These are phyloP conservation scores for Ormosia semicastrata DNA, from an alignment of 306 rosid genomes.

Conservation along the genomic window DNA sequence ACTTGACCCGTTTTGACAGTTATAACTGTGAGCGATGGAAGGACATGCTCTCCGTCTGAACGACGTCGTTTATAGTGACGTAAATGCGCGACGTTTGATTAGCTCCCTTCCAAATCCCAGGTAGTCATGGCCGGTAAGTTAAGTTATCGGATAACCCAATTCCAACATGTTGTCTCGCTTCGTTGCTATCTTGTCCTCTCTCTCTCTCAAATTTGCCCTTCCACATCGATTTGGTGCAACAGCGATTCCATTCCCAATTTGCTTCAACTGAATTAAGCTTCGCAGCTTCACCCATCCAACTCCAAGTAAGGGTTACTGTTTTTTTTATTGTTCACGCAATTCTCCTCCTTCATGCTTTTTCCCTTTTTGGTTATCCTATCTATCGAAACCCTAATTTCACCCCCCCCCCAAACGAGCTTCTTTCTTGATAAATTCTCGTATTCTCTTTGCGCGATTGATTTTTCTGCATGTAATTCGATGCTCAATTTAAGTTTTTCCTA, in stretches of 20 bases:
- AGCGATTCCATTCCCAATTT: neutral
- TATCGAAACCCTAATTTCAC: constrained; percentile 34
- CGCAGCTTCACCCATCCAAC: neutral
- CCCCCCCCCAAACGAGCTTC: neutral
- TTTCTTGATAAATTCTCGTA: neutral
- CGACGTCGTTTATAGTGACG: no score
- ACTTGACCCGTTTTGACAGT: no score
- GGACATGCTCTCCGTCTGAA: no score
- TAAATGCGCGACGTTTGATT: no score
- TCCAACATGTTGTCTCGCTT: neutral
- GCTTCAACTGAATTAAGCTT: neutral
- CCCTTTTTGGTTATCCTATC: neutral
- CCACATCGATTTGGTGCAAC: neutral
- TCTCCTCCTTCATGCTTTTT: neutral
- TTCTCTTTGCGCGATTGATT: neutral
- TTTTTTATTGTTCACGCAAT: neutral
- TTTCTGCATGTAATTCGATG: neutral
- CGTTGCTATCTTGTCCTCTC: neutral
- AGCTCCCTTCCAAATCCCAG: no score
- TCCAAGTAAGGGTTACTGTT: neutral
- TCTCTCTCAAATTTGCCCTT: neutral
- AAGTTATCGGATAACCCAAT: neutral
- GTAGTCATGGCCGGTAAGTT: neutral
- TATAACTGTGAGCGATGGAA: no score
- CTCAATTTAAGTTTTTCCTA: neutral